A percentile compares a stretch with the other conserved stretches of the same genome.
Conservation (phyloP, 345 rosid species). For the Corchorus capsularis region DNA sequence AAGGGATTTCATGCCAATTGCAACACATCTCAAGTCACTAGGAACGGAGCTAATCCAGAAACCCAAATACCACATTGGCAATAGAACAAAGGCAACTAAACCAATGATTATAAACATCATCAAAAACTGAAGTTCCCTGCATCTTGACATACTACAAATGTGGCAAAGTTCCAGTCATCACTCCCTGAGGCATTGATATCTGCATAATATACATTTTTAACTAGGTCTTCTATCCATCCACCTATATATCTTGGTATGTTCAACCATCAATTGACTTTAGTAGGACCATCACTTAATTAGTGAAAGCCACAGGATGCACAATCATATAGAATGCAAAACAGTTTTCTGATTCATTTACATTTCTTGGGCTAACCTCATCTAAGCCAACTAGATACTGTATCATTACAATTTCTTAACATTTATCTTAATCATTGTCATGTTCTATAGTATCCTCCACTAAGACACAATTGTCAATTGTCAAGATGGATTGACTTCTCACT, state of each 20-base stretch:
- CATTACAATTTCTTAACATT: not conserved
- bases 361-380: not conserved
- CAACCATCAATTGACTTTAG: not conserved
- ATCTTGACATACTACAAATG: not conserved
- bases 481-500: not conserved
- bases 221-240: not conserved
- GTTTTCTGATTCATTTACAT: not conserved
- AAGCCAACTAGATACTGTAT: not conserved
- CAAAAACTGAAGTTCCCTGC: not conserved
- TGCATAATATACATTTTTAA: not conserved
- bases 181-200: not conserved
- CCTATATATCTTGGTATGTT: not conserved
- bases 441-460: not conserved
- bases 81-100: too few species aligned
- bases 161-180: not conserved
- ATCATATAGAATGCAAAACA: not conserved
- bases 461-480: not conserved
- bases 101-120: too few species aligned
- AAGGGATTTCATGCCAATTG: too few species aligned
- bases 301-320: not conserved
- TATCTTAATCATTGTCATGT: not conserved
- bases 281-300: not conserved
- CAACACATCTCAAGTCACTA: too few species aligned
- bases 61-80: too few species aligned
- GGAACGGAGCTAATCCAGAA: too few species aligned